Base-by-base conservation (phyloP, 805 yeast genomes). In the Ogataea ganodermae region DNA sequence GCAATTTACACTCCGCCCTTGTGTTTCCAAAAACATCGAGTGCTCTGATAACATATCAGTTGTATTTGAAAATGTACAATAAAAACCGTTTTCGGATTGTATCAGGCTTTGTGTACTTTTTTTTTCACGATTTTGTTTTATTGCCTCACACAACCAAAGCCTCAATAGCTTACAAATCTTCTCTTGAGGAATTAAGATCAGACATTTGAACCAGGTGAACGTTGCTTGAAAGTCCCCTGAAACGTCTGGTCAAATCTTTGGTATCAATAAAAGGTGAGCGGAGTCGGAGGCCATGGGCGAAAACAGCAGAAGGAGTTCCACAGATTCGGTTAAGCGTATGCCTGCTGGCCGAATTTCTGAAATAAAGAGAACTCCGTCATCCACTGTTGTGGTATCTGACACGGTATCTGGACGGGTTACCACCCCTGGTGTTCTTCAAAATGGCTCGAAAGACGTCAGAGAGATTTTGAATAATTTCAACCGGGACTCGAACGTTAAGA, bases 401-500 rank as follows among this genome's bases (percentile, higher is more conserved):
- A 7, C 23, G 14, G 32, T 40, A 4, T 12, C 44, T 20, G 35
- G 44, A 2, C 30, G n/a, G 10, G 14, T 32, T 13, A 32, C 44
- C 12, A 30, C 27, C 3, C 16, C 28, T 3, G 4, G 8, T 20
- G 12, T 8, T 16, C 12, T 21, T 4, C 26, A 21, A 20, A 30
- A 5, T 30, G 27, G 42, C 10, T 23, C 14, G 10, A 48, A 39
- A 30, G 35, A 26, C 14, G 36, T 35, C 5, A 22, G 35, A 20
- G 42, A 28, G 10, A 14, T 43, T 3, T 30, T 36, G 2, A 37
- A 14, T 12, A 24, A 16, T 14, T 36, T 44, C 12, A 46, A 32
- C 13, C 36, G 38, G 9, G 48, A 49, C 12, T 38, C 36, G 4
- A 45, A 42, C 14, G 38, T 27, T 17, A 35, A 44, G n/a, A 37